Evolutionary conservation across 1,139 yeast species (phyloP).

Genomic region (Sugiyamaella grinbergsii): DNA sequence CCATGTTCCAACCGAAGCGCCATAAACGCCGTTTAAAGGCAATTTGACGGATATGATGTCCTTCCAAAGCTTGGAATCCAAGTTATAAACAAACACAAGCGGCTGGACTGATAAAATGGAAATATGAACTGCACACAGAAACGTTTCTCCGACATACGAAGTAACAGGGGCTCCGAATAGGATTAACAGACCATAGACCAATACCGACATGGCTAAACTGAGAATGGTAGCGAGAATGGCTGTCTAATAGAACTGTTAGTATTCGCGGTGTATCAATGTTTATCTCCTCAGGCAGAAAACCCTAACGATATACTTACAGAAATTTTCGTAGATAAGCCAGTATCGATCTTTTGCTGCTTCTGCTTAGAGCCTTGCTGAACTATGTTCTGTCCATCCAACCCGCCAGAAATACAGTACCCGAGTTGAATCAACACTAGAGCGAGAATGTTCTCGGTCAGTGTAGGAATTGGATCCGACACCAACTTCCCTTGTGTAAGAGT

Average conservation of each 20-base stretch:
- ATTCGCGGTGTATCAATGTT: too few species aligned
- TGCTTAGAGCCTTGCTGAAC: slow-evolving; percentile 6
- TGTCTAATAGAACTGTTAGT: too few species aligned
- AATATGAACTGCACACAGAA: slow-evolving; percentile 64
- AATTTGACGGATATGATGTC: slow-evolving; percentile 43
- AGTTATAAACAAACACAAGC: slow-evolving; percentile 59
- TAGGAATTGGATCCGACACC: slow-evolving; percentile 28
- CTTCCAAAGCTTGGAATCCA: slow-evolving; percentile 54
- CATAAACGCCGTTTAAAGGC: slow-evolving; percentile 40
- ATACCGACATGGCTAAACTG: slow-evolving; percentile 52
- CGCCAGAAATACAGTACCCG: slow-evolving; percentile 35
- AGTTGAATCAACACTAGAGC: slow-evolving; percentile 33
- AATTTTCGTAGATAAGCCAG: slow-evolving; percentile 15
- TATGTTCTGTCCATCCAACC: slow-evolving; percentile 24
- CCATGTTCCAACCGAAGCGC: slow-evolving; percentile 54
- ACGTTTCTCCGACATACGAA: slow-evolving; percentile 58
- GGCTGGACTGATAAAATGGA: slow-evolving; percentile 66
- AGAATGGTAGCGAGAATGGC: slow-evolving; percentile 42
- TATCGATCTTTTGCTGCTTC: slow-evolving; percentile 7
- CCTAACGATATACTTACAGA: slow-evolving; percentile 7
- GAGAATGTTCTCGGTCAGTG: slow-evolving; percentile 34
- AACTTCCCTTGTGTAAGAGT: slow-evolving; percentile 21
- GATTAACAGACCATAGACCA: slow-evolving; percentile 55
- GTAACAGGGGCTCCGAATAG: slow-evolving; percentile 88
- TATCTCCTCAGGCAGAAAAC: too few species aligned